phyloP scores from a whole-genome alignment of 768 basidiomycete genomes.

The Calocybe gangraenosa region DNA sequence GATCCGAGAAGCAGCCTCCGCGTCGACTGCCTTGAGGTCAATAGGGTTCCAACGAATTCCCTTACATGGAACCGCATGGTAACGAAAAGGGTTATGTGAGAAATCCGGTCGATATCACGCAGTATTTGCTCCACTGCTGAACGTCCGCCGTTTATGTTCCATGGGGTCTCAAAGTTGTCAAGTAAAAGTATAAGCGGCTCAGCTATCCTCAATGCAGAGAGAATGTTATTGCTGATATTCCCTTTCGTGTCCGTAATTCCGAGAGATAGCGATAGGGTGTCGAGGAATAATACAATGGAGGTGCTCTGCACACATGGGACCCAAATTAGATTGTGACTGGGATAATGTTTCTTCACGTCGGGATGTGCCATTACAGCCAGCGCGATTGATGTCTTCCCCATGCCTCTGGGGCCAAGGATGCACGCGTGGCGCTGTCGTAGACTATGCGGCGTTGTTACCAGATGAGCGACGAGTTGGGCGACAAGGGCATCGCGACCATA shows the following conservation, averaged over 20 bases:
- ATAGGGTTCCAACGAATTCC: conserved; percentile 20
- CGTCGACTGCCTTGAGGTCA: conserved; percentile 15
- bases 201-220: conserved; percentile 9
- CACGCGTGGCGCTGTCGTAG: conserved; percentile 14
- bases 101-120: neutral
- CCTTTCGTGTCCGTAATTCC: conserved; percentile 8
- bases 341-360: conserved; percentile 14
- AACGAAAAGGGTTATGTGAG: neutral
- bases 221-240: conserved; percentile 15
- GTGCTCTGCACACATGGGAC: conserved; percentile 26
- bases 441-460: neutral
- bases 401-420: conserved; percentile 29
- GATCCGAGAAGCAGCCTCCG: conserved; percentile 17
- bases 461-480: conserved; percentile 8
- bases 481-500: conserved; percentile 19
- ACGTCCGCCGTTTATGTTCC: conserved; percentile 16
- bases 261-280: conserved; percentile 19
- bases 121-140: neutral
- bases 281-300: conserved; percentile 19
- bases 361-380: conserved; percentile 22
- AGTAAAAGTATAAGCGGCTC: conserved; percentile 20
- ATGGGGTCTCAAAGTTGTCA: conserved; percentile 31
- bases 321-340: conserved; percentile 18
- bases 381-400: conserved; percentile 30
- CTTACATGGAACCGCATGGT: conserved; percentile 16